These are phyloP conservation scores for Heliosperma pusillum DNA, from an alignment of 148 eudicot genomes.

Conservation along the genomic window DNA sequence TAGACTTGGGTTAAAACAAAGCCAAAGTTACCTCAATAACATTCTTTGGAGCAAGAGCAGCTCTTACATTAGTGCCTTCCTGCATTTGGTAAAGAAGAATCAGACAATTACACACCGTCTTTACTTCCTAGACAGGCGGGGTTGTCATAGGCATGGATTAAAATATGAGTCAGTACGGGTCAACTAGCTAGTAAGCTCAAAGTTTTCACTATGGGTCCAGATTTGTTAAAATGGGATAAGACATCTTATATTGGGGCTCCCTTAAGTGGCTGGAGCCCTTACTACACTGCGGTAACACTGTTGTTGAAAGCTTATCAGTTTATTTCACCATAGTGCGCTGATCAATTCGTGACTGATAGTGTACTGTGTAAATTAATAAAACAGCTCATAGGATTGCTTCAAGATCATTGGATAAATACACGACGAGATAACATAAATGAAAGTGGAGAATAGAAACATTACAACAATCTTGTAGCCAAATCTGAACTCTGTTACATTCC, in stretches of 20 bases:
- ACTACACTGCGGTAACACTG: background rate
- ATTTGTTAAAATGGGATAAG: no score
- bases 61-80: slow-evolving; percentile 65
- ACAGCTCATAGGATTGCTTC: background rate
- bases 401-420: background rate
- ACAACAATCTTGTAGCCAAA: slow-evolving; percentile 96
- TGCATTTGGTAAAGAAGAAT: slow-evolving; percentile 36
- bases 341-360: no score
- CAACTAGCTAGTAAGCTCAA: no score
- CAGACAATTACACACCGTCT: background rate
- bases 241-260: no score
- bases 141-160: no score
- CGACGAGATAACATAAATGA: slow-evolving; percentile 4
- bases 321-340: no score
- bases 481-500: slow-evolving; percentile 72
- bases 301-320: no score
- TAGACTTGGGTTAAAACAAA: background rate
- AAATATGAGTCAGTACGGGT: no score
- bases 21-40: slow-evolving; percentile 49
- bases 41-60: slow-evolving; percentile 61
- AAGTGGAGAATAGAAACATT: slow-evolving; percentile 34
- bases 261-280: no score
- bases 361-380: no score
- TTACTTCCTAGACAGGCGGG: no score
- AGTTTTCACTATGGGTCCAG: no score